phyloP scores from a whole-genome alignment of 192 early-diverging fungal species.

The Entrophospora sp. region DNA sequence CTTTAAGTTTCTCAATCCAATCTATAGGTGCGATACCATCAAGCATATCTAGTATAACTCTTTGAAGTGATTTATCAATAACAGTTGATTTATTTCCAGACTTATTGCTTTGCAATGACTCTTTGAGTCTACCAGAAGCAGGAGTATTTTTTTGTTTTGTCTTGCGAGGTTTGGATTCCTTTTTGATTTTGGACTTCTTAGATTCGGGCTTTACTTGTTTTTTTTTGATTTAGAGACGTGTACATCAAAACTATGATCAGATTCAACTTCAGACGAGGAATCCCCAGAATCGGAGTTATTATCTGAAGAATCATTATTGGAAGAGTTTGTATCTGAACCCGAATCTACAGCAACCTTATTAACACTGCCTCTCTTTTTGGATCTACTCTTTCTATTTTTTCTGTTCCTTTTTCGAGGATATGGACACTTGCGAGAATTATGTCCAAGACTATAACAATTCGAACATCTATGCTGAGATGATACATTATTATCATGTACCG shows the following conservation, averaged over 20 bases:
- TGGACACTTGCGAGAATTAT: constrained; percentile 5
- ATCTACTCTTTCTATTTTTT: not conserved
- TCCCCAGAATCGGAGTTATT: not conserved
- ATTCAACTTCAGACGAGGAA: constrained; percentile 12
- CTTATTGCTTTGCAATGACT: too few relatives aligned
- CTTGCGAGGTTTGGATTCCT: not conserved
- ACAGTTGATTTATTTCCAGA: too few relatives aligned
- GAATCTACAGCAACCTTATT: constrained; percentile 2
- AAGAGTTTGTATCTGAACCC: constrained; percentile 1
- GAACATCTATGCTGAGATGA: not conserved
- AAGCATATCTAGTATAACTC: too few relatives aligned
- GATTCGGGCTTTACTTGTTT: constrained; percentile 1
- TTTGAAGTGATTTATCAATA: too few relatives aligned
- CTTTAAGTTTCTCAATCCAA: too few relatives aligned
- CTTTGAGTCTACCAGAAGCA: not conserved
- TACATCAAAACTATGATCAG: constrained; percentile 1
- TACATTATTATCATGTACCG: not conserved
- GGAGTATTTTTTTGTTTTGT: not conserved
- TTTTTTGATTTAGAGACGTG: not conserved
- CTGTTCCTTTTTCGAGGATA: too few relatives aligned
- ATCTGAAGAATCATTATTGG: constrained; percentile 1
- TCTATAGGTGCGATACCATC: too few relatives aligned
- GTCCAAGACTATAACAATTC: not conserved
- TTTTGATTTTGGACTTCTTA: not conserved
- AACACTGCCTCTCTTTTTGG: constrained; percentile 15